Evolutionary conservation across 1,139 yeast genomes (phyloP).

Genomic region (Pneumocystis carinii): DNA sequence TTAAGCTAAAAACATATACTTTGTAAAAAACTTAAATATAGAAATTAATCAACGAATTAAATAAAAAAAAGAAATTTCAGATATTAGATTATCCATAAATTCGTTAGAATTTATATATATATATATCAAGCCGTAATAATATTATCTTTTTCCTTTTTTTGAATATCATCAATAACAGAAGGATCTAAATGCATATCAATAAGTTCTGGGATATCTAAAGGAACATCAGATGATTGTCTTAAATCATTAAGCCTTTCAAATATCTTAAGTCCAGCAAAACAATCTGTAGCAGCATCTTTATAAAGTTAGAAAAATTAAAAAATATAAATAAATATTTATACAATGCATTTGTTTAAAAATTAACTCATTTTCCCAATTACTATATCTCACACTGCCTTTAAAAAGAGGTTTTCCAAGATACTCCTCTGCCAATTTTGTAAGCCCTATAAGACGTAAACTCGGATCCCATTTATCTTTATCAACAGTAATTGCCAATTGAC

Average conservation of each 20-base stretch:
- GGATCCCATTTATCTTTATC: conserved; percentile 3
- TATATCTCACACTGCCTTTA: neutral
- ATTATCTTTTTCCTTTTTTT: neutral
- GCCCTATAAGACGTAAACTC: neutral
- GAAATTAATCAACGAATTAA: too few relatives aligned
- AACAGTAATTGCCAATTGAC: neutral
- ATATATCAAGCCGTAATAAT: neutral
- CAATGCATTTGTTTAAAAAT: conserved; percentile 1
- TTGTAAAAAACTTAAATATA: too few relatives aligned
- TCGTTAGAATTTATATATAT: neutral
- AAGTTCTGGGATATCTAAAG: neutral
- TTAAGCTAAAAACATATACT: too few relatives aligned
- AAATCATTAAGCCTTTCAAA: neutral
- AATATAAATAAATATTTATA: neutral
- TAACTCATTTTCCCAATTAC: neutral
- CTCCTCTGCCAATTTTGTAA: neutral
- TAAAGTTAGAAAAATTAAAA: neutral
- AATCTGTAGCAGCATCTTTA: conserved; percentile 1
- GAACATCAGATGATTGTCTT: neutral
- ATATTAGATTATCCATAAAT: neutral
- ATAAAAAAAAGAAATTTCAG: too few relatives aligned
- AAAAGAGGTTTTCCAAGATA: conserved; percentile 1
- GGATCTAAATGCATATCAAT: neutral
- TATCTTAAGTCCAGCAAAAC: neutral
- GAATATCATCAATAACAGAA: neutral